Conservation (phyloP, 345 rosid species). For the Pistacia vera region DNA sequence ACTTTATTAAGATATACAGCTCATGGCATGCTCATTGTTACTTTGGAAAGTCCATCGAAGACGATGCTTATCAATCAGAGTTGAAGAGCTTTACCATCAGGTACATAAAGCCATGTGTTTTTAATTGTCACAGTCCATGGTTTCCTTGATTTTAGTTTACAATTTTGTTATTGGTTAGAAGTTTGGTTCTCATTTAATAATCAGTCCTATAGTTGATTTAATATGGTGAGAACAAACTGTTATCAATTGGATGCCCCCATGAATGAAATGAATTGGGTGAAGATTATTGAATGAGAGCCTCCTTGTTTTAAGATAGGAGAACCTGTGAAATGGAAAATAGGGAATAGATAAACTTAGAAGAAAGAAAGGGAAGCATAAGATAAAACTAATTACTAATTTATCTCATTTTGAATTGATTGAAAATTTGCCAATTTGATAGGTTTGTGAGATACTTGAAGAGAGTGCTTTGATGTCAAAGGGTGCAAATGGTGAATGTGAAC, state of each 20-base stretch:
- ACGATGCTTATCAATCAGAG: constrained; percentile 51
- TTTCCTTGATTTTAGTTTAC: not conserved
- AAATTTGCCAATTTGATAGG: constrained; percentile 40
- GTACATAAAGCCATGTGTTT: constrained; percentile 29
- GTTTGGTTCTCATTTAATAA: not conserved
- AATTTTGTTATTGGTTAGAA: not conserved
- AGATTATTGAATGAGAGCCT: not conserved
- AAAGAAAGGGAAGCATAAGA: not conserved
- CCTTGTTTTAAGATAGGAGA: not conserved
- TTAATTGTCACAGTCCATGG: not conserved
- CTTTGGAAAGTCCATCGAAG: constrained; percentile 45
- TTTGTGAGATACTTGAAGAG: constrained; percentile 88
- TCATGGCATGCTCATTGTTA: constrained; percentile 46
- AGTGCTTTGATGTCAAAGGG: constrained; percentile 64
- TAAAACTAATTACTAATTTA: not conserved
- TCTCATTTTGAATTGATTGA: not conserved
- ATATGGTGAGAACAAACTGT: not conserved
- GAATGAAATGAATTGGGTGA: not conserved
- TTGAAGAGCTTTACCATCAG: constrained; percentile 72
- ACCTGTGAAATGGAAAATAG: not conserved
- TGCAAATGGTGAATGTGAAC: constrained; percentile 50
- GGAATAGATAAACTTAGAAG: not conserved
- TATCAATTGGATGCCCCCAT: constrained; percentile 5
- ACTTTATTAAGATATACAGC: constrained; percentile 67
- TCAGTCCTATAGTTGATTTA: not conserved